Evolutionary conservation across 1,284 basidiomycete genomes (phyloP), one percentile per base, ranked within the genome.

Genomic region (Fomitiporia mediterranea): DNA sequence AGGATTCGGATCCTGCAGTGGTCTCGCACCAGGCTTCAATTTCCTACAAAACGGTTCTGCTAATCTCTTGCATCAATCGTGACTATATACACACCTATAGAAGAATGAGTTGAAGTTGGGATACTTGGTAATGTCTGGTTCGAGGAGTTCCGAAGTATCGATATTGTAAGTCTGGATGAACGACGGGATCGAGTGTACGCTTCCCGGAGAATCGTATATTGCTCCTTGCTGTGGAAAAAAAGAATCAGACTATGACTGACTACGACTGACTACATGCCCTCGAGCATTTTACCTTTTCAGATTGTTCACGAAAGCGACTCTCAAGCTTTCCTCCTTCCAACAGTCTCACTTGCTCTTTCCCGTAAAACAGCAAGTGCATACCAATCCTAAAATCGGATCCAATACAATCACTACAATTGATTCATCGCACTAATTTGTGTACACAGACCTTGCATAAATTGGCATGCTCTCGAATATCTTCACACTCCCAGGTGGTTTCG

Each of bases 91-190:
- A 23, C 27, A 74, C 75, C 77, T 76, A 55, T 74, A 83, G 74
- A 94, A 94, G 73, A 94, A 94, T 23, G 89, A 78, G 69, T 94
- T 94, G 75, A 94, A 93, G 11, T 73, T 84, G 64, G 74, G 72
- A 67, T 90, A 90, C 59, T 79, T 74, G 0, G 64, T 66, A 46
- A 85, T 67, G 64, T 90, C 83, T 2, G 85, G 79, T 27, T 87
- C 72, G 3, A 84, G 72, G 9, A 92, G 77, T 64, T 92, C 88
- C 52, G 79, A 73, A 2, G 78, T 66, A 8, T 81, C 67, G 42
- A 93, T 77, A 0, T 75, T 66, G 70, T 93, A 93, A 0, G 88
- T 86, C n/a, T 77, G 61, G 62, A 93, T 78, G 65, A 94, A 94
- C 1, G 79, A 78, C 0, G 81, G 74, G 60, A 91, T 91, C 59